Evolutionary conservation across 495 filamentous ascomycete genomes (phyloP).

Genomic region (Hypoxylon perforatum): DNA sequence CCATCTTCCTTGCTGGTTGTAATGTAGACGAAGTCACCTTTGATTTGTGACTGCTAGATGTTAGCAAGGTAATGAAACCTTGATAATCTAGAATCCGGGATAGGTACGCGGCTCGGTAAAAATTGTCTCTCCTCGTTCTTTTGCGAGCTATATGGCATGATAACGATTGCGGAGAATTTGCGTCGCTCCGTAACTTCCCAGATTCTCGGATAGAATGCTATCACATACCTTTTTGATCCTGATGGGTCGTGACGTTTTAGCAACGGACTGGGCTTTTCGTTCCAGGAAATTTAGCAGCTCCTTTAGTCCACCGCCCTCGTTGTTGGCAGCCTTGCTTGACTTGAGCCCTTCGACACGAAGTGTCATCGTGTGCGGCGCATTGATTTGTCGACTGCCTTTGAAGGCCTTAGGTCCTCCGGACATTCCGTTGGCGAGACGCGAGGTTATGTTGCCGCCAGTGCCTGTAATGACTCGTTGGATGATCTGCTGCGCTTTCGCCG

Average conservation of each 20-base stretch:
- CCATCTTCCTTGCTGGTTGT: constrained; percentile 72
- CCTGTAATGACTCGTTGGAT: constrained; percentile 50
- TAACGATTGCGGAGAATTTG: constrained; percentile 57
- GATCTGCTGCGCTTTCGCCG: constrained; percentile 46
- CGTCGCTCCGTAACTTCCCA: constrained; percentile 56
- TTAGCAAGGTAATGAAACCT: constrained; percentile 74
- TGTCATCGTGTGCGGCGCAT: constrained; percentile 39
- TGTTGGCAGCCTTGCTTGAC: constrained; percentile 76
- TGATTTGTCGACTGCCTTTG: constrained; percentile 20
- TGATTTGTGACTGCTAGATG: constrained; percentile 74
- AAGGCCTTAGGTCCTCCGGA: constrained; percentile 23
- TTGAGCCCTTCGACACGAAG: constrained; percentile 77
- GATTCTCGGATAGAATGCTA: constrained; percentile 50
- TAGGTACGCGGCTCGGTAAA: constrained; percentile 47
- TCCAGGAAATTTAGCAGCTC: constrained; percentile 83
- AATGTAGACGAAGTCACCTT: constrained; percentile 76
- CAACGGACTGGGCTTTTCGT: constrained; percentile 72
- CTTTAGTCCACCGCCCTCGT: constrained; percentile 76
- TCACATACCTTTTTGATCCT: constrained; percentile 87
- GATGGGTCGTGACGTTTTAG: constrained; percentile 64
- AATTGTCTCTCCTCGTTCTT: constrained; percentile 59
- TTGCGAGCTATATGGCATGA: constrained; percentile 62
- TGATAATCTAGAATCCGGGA: constrained; percentile 57
- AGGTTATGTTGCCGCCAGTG: constrained; percentile 36
- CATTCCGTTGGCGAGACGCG: constrained; percentile 32